These are phyloP conservation scores for Ramicandelaber brevisporus DNA, from an alignment of 192 early-diverging fungal species.

Conservation along the genomic window DNA sequence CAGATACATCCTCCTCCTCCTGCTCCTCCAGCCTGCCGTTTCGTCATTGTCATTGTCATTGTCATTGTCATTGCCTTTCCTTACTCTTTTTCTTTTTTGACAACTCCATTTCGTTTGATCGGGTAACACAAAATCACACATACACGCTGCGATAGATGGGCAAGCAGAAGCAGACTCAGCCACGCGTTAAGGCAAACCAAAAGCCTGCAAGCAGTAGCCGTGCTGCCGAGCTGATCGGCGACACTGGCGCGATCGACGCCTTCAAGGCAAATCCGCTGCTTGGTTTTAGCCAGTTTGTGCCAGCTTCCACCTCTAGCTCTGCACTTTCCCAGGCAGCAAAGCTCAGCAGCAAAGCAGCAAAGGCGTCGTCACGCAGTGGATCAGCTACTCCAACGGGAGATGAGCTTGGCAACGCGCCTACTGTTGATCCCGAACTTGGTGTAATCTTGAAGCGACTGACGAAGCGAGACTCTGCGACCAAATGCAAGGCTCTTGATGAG, in stretches of 20 bases:
- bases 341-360: no score
- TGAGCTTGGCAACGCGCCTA: neutral
- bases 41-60: no score
- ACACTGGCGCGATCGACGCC: conserved; percentile 11
- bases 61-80: no score
- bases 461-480: conserved; percentile 74
- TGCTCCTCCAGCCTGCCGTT: no score
- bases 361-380: no score
- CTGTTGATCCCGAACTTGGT: neutral
- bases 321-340: conserved; percentile 4
- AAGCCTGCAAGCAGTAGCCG: conserved; percentile 51
- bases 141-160: conserved; percentile 2
- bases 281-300: conserved; percentile 44
- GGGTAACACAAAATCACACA: neutral
- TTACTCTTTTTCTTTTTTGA: conserved; percentile 1
- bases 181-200: conserved; percentile 60
- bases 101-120: conserved; percentile 1
- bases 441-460: conserved; percentile 63
- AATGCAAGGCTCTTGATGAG: conserved; percentile 67
- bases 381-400: no score
- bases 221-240: conserved; percentile 12
- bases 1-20: no score
- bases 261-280: conserved; percentile 22
- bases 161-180: conserved; percentile 22
- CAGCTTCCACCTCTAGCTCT: conserved; percentile 5